phyloP scores from a whole-genome alignment of 345 rosid genomes.

The Brassica carinata region DNA sequence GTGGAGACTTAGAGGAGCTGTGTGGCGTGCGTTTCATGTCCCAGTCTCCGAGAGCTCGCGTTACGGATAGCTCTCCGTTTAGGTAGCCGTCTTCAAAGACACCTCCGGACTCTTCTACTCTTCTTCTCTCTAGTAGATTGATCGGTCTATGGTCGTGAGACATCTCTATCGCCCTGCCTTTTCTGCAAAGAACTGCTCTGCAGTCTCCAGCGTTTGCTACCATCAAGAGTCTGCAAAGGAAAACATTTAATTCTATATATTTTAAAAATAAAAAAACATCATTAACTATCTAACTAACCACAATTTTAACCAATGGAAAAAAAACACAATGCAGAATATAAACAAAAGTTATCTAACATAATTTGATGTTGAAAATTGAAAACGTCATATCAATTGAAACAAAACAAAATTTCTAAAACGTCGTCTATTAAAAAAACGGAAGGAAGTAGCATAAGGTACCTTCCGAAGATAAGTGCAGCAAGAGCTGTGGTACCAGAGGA shows the following conservation, averaged over 20 bases:
- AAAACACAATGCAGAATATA: too few species aligned
- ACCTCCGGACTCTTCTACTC: conserved; percentile 65
- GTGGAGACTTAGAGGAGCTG: conserved; percentile 60
- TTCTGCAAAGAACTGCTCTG: conserved; percentile 42
- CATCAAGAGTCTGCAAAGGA: conserved; percentile 54
- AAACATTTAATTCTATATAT: too few species aligned
- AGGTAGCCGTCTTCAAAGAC: conserved; percentile 41
- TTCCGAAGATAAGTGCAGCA: conserved; percentile 54
- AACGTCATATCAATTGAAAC: too few species aligned
- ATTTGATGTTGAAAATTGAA: too few species aligned
- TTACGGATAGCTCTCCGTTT: conserved; percentile 61
- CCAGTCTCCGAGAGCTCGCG: conserved; percentile 97
- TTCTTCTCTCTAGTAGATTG: conserved; percentile 56
- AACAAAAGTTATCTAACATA: too few species aligned
- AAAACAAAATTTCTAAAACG: too few species aligned
- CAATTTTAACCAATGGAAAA: too few species aligned
- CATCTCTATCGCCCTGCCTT: conserved; percentile 41
- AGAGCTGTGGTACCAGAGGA: conserved; percentile 87
- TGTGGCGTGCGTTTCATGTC: conserved; percentile 61
- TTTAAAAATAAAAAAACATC: too few species aligned
- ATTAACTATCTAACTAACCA: too few species aligned
- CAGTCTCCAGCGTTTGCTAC: conserved; percentile 46
- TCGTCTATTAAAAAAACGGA: too few species aligned
- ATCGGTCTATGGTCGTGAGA: conserved; percentile 71
- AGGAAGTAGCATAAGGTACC: background rate